A percentile compares a stretch with the other conserved stretches of the same genome.
These are phyloP conservation scores for Boletus insuetus DNA, from an alignment of 768 basidiomycete genomes.

Conservation along the genomic window DNA sequence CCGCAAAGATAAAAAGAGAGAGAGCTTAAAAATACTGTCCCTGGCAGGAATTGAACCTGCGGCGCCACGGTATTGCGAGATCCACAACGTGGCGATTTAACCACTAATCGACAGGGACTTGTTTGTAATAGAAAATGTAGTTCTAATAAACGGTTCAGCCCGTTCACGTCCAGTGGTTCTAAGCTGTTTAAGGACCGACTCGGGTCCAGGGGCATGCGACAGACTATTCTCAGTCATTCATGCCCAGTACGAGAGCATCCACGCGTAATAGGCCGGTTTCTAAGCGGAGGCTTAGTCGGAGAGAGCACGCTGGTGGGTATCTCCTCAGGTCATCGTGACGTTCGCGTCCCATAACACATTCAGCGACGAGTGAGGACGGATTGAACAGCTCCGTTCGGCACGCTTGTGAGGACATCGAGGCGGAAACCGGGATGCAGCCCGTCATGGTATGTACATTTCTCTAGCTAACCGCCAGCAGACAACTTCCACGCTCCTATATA, in stretches of 20 bases:
- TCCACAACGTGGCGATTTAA: slow-evolving; percentile 43
- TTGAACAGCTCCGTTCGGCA: not conserved
- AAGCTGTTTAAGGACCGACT: no score
- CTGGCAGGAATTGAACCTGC: slow-evolving; percentile 40
- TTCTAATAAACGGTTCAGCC: not conserved
- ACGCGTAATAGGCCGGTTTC: not conserved
- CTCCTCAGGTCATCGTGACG: no score
- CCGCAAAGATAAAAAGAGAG: no score
- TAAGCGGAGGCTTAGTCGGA: not conserved
- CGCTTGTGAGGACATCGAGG: not conserved
- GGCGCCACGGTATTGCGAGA: slow-evolving; percentile 34
- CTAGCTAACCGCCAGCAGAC: not conserved
- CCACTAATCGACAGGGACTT: slow-evolving; percentile 43
- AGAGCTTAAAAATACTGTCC: slow-evolving; percentile 34
- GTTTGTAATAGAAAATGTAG: no score
- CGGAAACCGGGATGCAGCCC: not conserved
- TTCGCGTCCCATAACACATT: no score
- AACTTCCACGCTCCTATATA: not conserved
- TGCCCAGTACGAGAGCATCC: slow-evolving; percentile 16
- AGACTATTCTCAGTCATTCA: not conserved
- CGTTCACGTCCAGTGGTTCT: no score
- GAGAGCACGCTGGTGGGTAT: not conserved
- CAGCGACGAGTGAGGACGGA: slow-evolving; percentile 3
- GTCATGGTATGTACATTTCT: slow-evolving; percentile 8
- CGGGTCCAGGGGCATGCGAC: no score